Conservation (phyloP, 1,284 basidiomycete species). For the Trichosporon asahii region DNA sequence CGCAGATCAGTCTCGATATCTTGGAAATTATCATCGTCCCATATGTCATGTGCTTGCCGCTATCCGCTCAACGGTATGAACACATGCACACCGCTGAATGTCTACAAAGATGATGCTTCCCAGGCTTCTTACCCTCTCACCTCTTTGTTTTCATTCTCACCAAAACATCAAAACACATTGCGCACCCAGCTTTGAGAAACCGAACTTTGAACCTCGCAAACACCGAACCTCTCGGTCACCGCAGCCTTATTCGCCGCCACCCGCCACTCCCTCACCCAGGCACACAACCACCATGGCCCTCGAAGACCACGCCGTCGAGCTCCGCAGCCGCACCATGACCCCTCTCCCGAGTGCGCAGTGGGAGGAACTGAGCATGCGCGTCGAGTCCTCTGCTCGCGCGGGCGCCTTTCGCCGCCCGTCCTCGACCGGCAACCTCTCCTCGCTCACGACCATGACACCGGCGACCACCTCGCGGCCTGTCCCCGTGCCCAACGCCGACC, state of each 20-base stretch:
- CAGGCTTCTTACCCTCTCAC: not conserved
- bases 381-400: not conserved
- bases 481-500: not conserved
- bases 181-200: too few species aligned
- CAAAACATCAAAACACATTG: too few species aligned
- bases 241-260: not conserved
- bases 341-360: not conserved
- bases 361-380: constrained; percentile 1
- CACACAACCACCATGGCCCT: not conserved
- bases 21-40: not conserved
- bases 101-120: not conserved
- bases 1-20: not conserved
- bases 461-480: not conserved
- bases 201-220: not conserved
- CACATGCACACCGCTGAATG: not conserved
- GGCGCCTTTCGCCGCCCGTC: not conserved
- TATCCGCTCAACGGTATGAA: not conserved
- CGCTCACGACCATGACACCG: not conserved
- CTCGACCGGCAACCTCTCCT: not conserved
- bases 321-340: not conserved
- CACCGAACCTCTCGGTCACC: not conserved
- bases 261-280: not conserved
- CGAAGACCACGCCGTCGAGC: not conserved
- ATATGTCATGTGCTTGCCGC: not conserved
- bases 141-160: not conserved